Conservation (phyloP, 306 rosid genomes). For the Neltuma alba region DNA sequence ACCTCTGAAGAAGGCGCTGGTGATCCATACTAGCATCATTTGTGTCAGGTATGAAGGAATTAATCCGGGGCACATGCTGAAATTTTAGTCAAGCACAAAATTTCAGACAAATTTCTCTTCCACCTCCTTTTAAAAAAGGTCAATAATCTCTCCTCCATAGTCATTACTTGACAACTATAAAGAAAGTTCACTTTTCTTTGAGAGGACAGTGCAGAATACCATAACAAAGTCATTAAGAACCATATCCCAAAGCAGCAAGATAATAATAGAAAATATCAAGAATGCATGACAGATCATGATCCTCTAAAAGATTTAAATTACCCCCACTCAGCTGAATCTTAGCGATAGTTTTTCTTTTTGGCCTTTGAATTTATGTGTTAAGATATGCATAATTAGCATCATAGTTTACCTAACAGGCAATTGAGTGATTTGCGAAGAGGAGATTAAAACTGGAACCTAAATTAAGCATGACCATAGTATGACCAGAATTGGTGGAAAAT, state of each 20-base stretch:
- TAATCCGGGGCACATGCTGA: constrained; percentile 92
- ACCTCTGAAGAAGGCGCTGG: constrained; percentile 90
- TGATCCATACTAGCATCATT: constrained; percentile 89
- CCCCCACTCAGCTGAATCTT: background rate
- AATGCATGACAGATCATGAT: background rate
- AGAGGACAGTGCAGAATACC: background rate
- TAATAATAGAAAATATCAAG: constrained; percentile 4
- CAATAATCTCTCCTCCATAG: background rate
- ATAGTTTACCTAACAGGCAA: background rate
- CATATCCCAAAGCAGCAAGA: constrained; percentile 17
- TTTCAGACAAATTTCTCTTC: background rate
- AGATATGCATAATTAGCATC: background rate
- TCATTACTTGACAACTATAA: background rate
- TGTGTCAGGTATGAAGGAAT: constrained; percentile 70
- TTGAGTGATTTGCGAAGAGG: background rate
- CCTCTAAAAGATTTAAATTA: constrained; percentile 1
- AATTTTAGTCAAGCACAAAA: constrained; percentile 7
- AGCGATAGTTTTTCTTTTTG: background rate
- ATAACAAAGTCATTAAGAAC: background rate
- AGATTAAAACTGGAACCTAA: background rate
- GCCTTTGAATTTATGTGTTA: background rate
- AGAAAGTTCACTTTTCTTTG: background rate
- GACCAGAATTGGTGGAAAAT: constrained; percentile 23
- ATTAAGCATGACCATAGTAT: background rate
- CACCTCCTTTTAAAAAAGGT: background rate